Percentiles rank a stretch among this genome's conserved stretches.
Conservation (phyloP, 176 grass and related monocot genomes). For the Rhipidocladum racemiflorum region DNA sequence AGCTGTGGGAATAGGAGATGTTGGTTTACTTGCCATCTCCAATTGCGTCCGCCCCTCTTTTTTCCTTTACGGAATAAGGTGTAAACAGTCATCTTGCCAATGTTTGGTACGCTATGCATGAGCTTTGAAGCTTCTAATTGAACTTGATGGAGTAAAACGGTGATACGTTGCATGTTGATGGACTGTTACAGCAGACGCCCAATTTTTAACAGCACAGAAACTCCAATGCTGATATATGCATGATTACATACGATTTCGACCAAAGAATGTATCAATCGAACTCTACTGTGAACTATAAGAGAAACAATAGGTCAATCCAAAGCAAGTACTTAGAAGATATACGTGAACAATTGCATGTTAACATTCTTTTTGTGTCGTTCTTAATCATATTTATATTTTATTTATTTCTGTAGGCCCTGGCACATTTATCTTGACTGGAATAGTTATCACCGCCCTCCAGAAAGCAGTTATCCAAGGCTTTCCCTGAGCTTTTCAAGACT, state of each 20-base stretch:
- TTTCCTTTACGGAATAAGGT: neutral
- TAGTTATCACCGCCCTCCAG: neutral
- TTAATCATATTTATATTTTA: constrained; percentile 15
- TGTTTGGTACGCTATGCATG: neutral
- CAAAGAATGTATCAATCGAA: neutral
- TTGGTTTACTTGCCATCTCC: neutral
- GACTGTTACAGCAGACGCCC: neutral
- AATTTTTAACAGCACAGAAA: neutral
- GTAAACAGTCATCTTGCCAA: constrained; percentile 13
- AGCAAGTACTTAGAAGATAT: constrained; percentile 10
- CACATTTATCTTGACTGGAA: constrained; percentile 6
- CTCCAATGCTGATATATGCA: constrained; percentile 1
- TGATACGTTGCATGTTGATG: neutral
- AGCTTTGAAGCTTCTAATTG: neutral
- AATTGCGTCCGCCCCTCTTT: neutral
- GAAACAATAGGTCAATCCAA: constrained; percentile 6
- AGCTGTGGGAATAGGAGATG: neutral
- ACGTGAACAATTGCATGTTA: neutral
- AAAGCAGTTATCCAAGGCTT: neutral
- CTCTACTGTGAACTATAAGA: constrained; percentile 1
- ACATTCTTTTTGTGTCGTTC: neutral
- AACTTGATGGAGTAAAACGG: neutral
- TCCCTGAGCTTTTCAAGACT: neutral
- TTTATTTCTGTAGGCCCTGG: constrained; percentile 32
- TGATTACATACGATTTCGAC: neutral